Evolutionary conservation across 805 yeast species (phyloP), one percentile per base, ranked within the genome.

Genomic region (Torulaspora indica): DNA sequence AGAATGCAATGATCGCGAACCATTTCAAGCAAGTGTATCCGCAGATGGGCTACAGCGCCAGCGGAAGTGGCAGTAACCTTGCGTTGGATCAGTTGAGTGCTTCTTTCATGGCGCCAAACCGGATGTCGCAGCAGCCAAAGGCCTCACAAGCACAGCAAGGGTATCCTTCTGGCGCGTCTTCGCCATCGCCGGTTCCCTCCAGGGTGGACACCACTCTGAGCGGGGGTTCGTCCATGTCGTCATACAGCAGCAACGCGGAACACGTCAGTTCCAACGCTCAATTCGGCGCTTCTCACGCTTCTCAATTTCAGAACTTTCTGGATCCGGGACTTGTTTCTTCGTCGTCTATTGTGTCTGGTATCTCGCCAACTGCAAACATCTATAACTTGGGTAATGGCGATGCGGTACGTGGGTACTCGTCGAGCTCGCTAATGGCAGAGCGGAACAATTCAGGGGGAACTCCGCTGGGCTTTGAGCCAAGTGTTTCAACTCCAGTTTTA

Each of bases 11-110:
- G 15, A 44, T 57, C 8, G 42, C 55, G 10, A 45, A 42, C 20
- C 60, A 58, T 40, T 51, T 56, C 27, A 59, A 52, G 30, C 55
- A 56, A 35, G 47, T 57, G 0, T 56, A 57, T 30, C 55, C 62
- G 4, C 60, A 57, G 31, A 27, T 54, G 43, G 52, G 51, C 28
- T 50, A 49, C 40, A 48, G 48, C 35, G 27, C 43, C 13, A 30
- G 38, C 28, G 42, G 36, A 10, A 46, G 34, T 38, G 39, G 43
- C 14, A 45, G 48, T 24, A 41, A 43, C 23, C 37, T 42, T 24
- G 45, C 49, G 8, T 31, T 49, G 28, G 46, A 33, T 8, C 47
- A 45, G 22, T 42, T 45, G 23, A 43, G 40, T 17, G 8, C 47
- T 30, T 36, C 47, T 12, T 43, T 43, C 22, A 38, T 38, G 31